Evolutionary conservation across 2,329 filamentous ascomycete species (phyloP), one percentile per base, ranked within the genome.

Genomic region (Metarhizium humberi): DNA sequence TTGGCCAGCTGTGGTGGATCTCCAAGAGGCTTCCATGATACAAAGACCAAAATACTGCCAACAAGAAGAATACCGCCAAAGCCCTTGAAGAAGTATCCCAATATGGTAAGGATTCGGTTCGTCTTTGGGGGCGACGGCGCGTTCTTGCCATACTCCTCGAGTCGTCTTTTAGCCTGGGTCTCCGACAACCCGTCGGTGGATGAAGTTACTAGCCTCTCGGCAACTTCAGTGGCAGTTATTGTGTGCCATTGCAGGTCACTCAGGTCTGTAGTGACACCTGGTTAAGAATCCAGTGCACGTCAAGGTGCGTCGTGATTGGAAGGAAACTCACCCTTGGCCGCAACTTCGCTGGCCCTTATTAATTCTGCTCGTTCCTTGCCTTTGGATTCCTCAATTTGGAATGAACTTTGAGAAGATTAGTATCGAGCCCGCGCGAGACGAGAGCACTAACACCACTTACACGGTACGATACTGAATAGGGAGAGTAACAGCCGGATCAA

Each of bases 21-120:
- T 4, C 87, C 87, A 0, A 92, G 78, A 0, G 88, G 88, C 59
- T 81, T 85, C 87, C 87, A 92, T 3, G 87, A 82, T 56, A 92
- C 72, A 63, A 91, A 90, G 51, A 92, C 87, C 3, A 92, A 76
- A 40, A 91, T 79, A 20, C 80, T 76, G 18, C 86, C 87, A 2
- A 84, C 64, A 6, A 91, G 76, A 3, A 92, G 76, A 52, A 92
- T 81, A 1, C 81, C 77, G 2, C 88, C 87, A 61, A 92, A 92
- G 1, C 88, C 88, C 60, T 85, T 85, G 71, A 90, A 90, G 62
- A 91, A 84, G 69, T 92, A 92, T 18, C 80, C 80, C 38, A 85
- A 70, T 5, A 84, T 76, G 57, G 81, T 81, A 47, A 74, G 73
- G 48, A 83, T 66, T 59, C 78, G 76, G 57, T 78, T 79, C 4